Evolutionary conservation across 2,329 filamentous ascomycete genomes (phyloP).

Genomic region (Epichloe coenophiala): DNA sequence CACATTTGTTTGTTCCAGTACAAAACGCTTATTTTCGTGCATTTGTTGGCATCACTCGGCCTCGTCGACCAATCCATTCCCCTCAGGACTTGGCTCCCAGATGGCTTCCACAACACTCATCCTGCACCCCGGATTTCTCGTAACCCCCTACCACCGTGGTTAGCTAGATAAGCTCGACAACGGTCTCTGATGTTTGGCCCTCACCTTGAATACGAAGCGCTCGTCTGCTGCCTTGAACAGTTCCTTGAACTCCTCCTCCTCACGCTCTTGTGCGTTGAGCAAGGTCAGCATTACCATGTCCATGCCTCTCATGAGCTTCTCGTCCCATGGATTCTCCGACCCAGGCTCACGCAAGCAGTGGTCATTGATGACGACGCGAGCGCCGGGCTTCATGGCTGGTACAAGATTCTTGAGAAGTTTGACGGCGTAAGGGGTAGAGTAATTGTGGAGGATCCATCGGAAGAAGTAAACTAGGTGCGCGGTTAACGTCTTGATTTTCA

Average conservation of each 20-base stretch:
- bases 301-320: conserved; percentile 34
- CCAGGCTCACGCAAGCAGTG: conserved; percentile 29
- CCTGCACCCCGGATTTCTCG: conserved; percentile 25
- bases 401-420: conserved; percentile 36
- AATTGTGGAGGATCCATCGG: conserved; percentile 49
- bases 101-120: conserved; percentile 37
- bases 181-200: background rate
- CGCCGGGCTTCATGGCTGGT: conserved; percentile 42
- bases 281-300: conserved; percentile 38
- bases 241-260: conserved; percentile 29
- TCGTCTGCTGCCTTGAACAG: conserved; percentile 30
- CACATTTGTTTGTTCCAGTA: no score
- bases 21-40: no score
- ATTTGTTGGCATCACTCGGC: background rate
- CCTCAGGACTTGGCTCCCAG: conserved; percentile 20
- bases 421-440: conserved; percentile 38
- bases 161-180: background rate
- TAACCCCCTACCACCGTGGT: conserved; percentile 21
- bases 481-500: background rate
- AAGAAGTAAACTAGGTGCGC: conserved; percentile 36
- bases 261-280: conserved; percentile 38
- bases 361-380: conserved; percentile 32
- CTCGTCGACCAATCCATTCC: background rate
- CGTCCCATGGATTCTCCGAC: conserved; percentile 28
- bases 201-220: conserved; percentile 29